Evolutionary conservation across 83 land plant species (phyloP).

Genomic region (Isoetes engelmannii): DNA sequence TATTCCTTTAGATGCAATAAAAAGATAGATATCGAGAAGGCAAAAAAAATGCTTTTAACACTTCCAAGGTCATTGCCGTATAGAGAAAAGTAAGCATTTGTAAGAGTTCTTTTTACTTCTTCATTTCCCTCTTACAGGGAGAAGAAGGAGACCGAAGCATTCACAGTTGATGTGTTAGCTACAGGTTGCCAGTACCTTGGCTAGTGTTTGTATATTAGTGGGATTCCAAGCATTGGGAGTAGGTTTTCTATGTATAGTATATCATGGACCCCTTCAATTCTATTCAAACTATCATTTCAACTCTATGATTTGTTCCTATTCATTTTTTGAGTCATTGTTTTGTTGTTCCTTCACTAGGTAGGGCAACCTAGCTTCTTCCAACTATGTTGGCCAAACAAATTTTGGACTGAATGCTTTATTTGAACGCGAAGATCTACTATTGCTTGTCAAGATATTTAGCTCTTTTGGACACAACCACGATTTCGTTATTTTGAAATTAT

Average conservation of each 20-base stretch:
- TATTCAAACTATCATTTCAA: too few relatives aligned
- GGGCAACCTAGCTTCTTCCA: too few relatives aligned
- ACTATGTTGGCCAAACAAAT: too few relatives aligned
- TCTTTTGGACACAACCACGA: too few relatives aligned
- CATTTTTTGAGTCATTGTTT: too few relatives aligned
- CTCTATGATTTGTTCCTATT: too few relatives aligned
- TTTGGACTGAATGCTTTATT: too few relatives aligned
- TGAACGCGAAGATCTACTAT: too few relatives aligned
- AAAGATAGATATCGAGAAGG: slow-evolving; percentile 72
- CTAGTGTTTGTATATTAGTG: slow-evolving; percentile 93
- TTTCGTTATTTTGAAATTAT: too few relatives aligned
- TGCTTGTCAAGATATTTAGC: too few relatives aligned
- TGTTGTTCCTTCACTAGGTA: too few relatives aligned
- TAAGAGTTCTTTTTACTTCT: background rate
- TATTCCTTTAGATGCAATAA: slow-evolving; percentile 58
- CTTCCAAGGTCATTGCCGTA: slow-evolving; percentile 83
- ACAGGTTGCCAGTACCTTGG: slow-evolving; percentile 72
- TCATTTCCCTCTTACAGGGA: slow-evolving; percentile 43
- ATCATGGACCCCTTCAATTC: background rate
- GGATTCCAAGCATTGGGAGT: slow-evolving; percentile 99
- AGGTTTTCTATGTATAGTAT: background rate
- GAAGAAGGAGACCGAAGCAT: slow-evolving; percentile 74
- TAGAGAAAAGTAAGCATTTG: slow-evolving; percentile 53
- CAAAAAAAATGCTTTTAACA: slow-evolving; percentile 67
- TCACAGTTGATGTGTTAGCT: slow-evolving; percentile 73